phyloP scores from a whole-genome alignment of 176 grass and related monocot species.

The Juncus inflexus region DNA sequence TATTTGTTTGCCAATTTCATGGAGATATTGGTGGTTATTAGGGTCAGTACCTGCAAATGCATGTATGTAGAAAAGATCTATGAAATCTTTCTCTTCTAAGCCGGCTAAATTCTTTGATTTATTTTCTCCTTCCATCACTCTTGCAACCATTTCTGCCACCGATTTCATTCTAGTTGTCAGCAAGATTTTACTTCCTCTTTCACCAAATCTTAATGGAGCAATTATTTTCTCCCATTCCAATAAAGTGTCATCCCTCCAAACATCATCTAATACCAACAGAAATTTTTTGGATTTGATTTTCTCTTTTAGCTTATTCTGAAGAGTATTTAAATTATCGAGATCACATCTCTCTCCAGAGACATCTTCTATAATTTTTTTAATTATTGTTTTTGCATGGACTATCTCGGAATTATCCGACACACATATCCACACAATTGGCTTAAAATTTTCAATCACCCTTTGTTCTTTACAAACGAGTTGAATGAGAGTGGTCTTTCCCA shows the following conservation, averaged over 20 bases:
- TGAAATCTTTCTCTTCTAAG: constrained; percentile 29
- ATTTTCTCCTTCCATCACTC: constrained; percentile 10
- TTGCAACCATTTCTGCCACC: constrained; percentile 34
- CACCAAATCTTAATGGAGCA: constrained; percentile 20
- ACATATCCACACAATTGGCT: no score
- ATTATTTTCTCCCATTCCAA: constrained; percentile 14
- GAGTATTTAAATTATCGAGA: no score
- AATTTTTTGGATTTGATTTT: no score
- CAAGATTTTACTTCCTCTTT: constrained; percentile 29
- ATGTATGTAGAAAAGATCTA: constrained; percentile 31
- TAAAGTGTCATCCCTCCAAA: no score
- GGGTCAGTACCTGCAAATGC: constrained; percentile 24
- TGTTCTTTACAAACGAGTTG: background rate
- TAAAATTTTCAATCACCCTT: no score
- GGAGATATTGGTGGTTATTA: constrained; percentile 7
- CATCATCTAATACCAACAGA: no score
- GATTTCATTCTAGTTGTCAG: constrained; percentile 18
- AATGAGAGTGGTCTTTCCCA: constrained; percentile 28
- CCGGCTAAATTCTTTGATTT: constrained; percentile 26
- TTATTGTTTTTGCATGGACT: no score
- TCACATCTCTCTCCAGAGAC: background rate
- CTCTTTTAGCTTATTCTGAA: no score
- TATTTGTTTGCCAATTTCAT: constrained; percentile 27
- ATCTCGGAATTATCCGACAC: no score
- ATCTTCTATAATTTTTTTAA: no score